Evolutionary conservation across 768 basidiomycete genomes (phyloP).

Genomic region (Amanita rubescens): DNA sequence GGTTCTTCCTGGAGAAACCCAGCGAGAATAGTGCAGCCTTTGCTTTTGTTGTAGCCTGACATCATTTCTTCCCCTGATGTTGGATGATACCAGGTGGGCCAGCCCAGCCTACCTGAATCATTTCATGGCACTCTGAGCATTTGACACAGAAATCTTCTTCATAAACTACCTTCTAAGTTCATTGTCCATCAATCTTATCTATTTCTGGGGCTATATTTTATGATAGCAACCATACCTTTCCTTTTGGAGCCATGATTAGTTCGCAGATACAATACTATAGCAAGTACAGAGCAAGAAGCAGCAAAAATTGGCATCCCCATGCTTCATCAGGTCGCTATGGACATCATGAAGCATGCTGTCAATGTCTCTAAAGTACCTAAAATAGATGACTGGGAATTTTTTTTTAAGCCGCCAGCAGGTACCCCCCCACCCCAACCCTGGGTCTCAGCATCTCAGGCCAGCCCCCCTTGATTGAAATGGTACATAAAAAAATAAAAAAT

Average conservation of each 20-base stretch:
- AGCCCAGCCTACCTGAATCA: not conserved
- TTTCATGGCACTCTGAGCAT: not conserved
- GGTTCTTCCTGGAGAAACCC: no score
- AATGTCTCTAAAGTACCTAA: not conserved
- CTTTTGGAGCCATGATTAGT: not conserved
- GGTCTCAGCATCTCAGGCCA: not conserved
- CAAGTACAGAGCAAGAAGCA: not conserved
- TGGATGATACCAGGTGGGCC: not conserved
- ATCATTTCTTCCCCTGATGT: not conserved
- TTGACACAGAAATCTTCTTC: no score
- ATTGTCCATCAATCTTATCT: no score
- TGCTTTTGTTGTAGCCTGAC: not conserved
- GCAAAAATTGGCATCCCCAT: not conserved
- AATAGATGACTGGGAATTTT: not conserved
- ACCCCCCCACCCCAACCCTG: not conserved
- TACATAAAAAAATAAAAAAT: no score
- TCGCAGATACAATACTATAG: not conserved
- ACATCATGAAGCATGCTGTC: not conserved
- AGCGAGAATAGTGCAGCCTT: no score
- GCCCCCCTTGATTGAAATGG: no score
- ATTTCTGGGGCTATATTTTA: no score
- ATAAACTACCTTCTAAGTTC: no score
- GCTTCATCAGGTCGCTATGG: not conserved
- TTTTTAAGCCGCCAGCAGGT: not conserved
- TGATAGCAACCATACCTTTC: not conserved